Percentiles rank a stretch among this genome's conserved stretches.
Conservation (phyloP, 2,329 filamentous ascomycete species). For the Colletotrichum liriopes region DNA sequence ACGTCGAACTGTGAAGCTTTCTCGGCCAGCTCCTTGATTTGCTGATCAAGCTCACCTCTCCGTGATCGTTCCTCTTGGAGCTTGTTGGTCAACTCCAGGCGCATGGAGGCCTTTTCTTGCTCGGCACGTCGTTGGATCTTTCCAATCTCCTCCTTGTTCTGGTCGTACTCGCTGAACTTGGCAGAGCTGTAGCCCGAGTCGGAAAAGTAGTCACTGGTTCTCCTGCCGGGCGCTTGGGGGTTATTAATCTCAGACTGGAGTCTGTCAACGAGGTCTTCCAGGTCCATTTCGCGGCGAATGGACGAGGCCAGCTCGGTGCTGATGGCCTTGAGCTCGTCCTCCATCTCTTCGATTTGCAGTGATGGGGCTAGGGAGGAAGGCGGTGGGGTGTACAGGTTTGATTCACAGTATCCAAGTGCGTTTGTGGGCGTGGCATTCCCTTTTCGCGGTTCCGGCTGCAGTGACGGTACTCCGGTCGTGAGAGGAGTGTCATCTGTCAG, state of each 20-base stretch:
- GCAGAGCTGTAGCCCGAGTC: constrained; percentile 93
- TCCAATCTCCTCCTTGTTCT: constrained; percentile 81
- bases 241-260: constrained; percentile 83
- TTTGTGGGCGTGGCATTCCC: constrained; percentile 60
- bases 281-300: constrained; percentile 94
- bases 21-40: constrained; percentile 87
- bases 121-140: constrained; percentile 87
- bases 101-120: constrained; percentile 90
- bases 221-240: constrained; percentile 72
- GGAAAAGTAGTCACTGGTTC: constrained; percentile 98
- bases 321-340: constrained; percentile 94
- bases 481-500: constrained; percentile 58
- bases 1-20: constrained; percentile 77
- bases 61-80: constrained; percentile 88
- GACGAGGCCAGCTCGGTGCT: constrained; percentile 93
- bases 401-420: constrained; percentile 66
- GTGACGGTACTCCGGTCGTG: constrained; percentile 39
- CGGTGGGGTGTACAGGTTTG: constrained; percentile 66
- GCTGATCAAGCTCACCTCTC: constrained; percentile 83
- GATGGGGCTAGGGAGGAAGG: constrained; percentile 58
- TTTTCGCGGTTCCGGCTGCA: constrained; percentile 52
- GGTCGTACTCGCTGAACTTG: constrained; percentile 79
- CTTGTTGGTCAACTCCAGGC: constrained; percentile 84
- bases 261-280: constrained; percentile 93
- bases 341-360: constrained; percentile 85